These are phyloP conservation scores for Blastobotrys persicus DNA, from an alignment of 1,139 yeast genomes.

Conservation along the genomic window DNA sequence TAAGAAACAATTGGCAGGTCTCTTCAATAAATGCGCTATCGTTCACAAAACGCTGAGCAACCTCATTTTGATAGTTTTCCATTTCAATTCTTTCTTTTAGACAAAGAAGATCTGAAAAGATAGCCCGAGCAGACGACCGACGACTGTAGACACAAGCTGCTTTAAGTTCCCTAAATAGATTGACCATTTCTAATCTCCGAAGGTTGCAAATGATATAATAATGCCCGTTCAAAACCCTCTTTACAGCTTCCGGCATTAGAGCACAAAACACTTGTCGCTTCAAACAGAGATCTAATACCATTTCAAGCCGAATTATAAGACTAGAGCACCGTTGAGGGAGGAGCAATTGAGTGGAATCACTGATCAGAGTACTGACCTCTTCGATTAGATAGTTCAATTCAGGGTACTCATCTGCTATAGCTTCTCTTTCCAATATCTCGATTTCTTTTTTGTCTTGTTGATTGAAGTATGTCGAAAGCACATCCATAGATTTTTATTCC, in stretches of 20 bases:
- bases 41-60: conserved; percentile 1
- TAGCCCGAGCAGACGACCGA: not conserved
- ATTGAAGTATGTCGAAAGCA: not conserved
- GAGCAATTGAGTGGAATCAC: not conserved
- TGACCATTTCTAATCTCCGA: conserved; percentile 1
- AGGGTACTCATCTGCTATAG: not conserved
- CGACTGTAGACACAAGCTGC: not conserved
- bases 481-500: too few relatives aligned
- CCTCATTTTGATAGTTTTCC: not conserved
- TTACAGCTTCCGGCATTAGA: not conserved
- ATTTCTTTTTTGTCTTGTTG: not conserved
- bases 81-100: not conserved
- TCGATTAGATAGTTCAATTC: not conserved
- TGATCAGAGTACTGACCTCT: not conserved
- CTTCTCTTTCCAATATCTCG: not conserved
- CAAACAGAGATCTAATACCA: not conserved
- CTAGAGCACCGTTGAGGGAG: not conserved
- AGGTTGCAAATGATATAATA: not conserved
- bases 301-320: not conserved
- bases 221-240: not conserved
- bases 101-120: not conserved
- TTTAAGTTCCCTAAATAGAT: not conserved
- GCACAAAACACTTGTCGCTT: too few relatives aligned
- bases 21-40: conserved; percentile 1
- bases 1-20: not conserved